Evolutionary conservation across 306 rosid species (phyloP), one percentile per base, ranked within the genome.

Genomic region (Arachis stenosperma): DNA sequence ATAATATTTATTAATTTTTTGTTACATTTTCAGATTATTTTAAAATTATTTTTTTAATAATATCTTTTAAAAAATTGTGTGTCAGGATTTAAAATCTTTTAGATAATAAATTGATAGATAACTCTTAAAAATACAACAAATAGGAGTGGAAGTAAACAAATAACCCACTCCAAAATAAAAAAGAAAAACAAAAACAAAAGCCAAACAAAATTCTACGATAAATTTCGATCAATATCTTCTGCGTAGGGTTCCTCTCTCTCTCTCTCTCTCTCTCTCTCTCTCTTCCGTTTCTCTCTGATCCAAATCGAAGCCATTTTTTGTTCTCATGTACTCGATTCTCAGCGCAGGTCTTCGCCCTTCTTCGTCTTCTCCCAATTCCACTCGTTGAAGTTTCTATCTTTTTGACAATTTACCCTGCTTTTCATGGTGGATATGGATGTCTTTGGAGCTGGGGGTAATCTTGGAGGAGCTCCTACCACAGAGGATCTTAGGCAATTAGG

Each of bases 361-460:
- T 22, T 66, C n/a, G 69, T 59, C 62, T 74, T 73, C 52, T 56
- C 37, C 15, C 6, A 5, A 5, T 52, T 52, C 15, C 15, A 8
- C 15, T n/a, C 57, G 57, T 52, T 52, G 57, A 33, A 33, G 57
- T 52, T 52, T 52, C 29, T 6, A 52, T 17, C 9, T 8, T n/a
- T 52, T 14, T 52, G 3, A 6, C 13, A 1, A 48, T 48, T 14
- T 48, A 6, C 15, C 15, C 15, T 52, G 57, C 15, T 52, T 22
- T 6, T 22, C 15, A n/a, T 52, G 6, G 57, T 52, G 15, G 78
- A 80, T 58, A 91, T 93, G 98, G 97, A 94, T 71, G 88, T 85
- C 74, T 84, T 86, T 77, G 88, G 88, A 37, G 76, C 61, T 41
- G 80, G 83, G 37, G 37, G 37, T 33, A 33, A 33, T 33, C 37